Base-by-base conservation (phyloP, 352 stramenopile genomes). In the Phytophthora hybrid region DNA sequence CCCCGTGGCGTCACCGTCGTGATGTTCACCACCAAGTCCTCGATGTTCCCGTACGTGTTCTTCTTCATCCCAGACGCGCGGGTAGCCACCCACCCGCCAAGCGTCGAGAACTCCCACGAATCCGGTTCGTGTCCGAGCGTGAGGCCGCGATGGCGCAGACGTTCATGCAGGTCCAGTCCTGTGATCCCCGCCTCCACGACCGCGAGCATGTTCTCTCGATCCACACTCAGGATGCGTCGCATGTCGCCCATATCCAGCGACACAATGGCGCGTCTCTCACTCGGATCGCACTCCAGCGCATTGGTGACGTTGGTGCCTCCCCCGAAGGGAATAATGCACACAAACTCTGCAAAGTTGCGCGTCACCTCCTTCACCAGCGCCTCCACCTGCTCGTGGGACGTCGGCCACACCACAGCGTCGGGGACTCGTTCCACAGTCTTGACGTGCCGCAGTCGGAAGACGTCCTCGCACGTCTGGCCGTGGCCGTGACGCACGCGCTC, bases 11-110 rank as follows among this genome's bases (percentile, higher is more conserved):
- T 96, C 34, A 93, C 86, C 31, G 86, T 89, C 56, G 88, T 92
- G 26, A 97, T 73, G 69, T 94, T 93, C 8, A 96, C 82, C 18
- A 97, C 89, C 21, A 98, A 82, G 69, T 98, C 93, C 75, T 98
- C 95, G 72, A 98, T 98, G 63, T 98, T 98, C 31, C 95, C 95
- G 69, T 98, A 98, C 39, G 80, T 83, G 65, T 97, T 98, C 77
- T 97, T 96, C 80, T 98, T 98, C 95, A 98, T 98, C 9, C 94
- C 95, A 2, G 93, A 98, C 19, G 94, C 92, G 69, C 93, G 91
- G 4, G 94, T 98, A 0, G 95, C 94, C 47, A 98, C 88, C 93
- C 93, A 98, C 39, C 95, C 94, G 23, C 94, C 94, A 4, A 98
- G 79, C 2, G 94, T 98, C 39, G 91, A 98, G 63, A 98, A 98